Conservation (phyloP, 2,329 filamentous ascomycete genomes). For the Apiospora saccharicola region DNA sequence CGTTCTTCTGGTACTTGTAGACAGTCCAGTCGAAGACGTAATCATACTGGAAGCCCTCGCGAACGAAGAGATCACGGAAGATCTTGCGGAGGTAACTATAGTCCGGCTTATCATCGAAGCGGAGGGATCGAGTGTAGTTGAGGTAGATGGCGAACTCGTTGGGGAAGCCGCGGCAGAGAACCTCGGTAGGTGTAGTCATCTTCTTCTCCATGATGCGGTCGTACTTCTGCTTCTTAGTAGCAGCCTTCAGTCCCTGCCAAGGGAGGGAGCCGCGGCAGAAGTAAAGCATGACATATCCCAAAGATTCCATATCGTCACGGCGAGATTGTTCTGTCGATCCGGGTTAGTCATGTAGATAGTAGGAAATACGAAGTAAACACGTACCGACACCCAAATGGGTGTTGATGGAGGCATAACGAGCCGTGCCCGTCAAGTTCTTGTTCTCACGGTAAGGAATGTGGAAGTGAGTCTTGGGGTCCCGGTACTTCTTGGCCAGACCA, state of each 20-base stretch:
- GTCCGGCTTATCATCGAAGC: conserved; percentile 99
- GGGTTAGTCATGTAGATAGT: neutral
- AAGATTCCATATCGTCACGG: conserved; percentile 98
- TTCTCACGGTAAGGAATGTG: conserved; percentile 99
- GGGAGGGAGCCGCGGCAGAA: conserved; percentile 99
- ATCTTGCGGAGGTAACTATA: conserved; percentile 99
- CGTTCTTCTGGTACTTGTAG: conserved; percentile 99
- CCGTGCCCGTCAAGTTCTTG: conserved; percentile 99
- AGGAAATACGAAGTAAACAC: conserved; percentile 41
- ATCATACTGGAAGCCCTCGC: conserved; percentile 99
- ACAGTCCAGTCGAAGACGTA: conserved; percentile 99
- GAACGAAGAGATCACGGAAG: conserved; percentile 98
- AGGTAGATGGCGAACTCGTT: conserved; percentile 99
- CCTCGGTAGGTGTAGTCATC: conserved; percentile 99
- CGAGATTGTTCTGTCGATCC: conserved; percentile 84
- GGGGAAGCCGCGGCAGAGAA: conserved; percentile 97
- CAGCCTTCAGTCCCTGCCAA: conserved; percentile 98
- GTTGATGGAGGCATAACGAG: conserved; percentile 98
- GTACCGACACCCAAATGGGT: conserved; percentile 92
- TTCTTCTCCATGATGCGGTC: conserved; percentile 99
- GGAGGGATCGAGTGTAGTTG: conserved; percentile 98
- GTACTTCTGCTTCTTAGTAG: conserved; percentile 99
- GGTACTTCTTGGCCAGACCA: conserved; percentile 98
- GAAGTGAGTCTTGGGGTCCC: conserved; percentile 99
- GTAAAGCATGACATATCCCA: conserved; percentile 99